A percentile compares a stretch with the other conserved stretches of the same genome.
Conservation (phyloP, 192 early-diverging fungal species). For the Coemansia sp. region DNA sequence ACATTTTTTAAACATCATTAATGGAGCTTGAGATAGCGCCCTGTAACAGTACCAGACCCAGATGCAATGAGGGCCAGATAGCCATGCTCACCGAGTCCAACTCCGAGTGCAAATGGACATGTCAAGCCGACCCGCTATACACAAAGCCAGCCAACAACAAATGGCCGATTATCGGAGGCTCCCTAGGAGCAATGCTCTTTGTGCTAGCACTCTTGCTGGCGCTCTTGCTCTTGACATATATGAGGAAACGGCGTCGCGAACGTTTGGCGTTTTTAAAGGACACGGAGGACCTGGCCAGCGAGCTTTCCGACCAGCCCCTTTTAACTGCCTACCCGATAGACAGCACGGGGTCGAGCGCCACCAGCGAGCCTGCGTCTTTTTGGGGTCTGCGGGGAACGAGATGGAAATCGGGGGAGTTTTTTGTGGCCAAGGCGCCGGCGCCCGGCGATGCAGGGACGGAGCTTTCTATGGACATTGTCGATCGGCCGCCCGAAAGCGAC, state of each 20-base stretch:
- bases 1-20: neutral
- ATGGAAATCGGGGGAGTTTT: neutral
- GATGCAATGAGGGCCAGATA: conserved; percentile 19
- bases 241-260: conserved; percentile 19
- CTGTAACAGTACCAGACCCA: neutral
- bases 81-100: conserved; percentile 18
- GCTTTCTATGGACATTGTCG: conserved; percentile 44
- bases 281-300: conserved; percentile 42
- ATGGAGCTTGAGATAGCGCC: neutral
- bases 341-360: no score
- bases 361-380: no score
- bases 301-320: conserved; percentile 37
- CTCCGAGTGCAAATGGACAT: conserved; percentile 32
- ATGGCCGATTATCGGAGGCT: conserved; percentile 42
- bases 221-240: conserved; percentile 18
- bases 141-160: conserved; percentile 27
- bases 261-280: conserved; percentile 31
- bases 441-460: conserved; percentile 38
- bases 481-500: conserved; percentile 38
- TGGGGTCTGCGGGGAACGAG: no score
- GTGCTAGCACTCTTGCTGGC: conserved; percentile 24
- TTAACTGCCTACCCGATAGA: neutral
- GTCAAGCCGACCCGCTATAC: conserved; percentile 35
- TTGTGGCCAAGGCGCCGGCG: conserved; percentile 10
- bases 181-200: conserved; percentile 33